These are phyloP conservation scores for Vanrija humicola DNA, from an alignment of 1,284 basidiomycete genomes.

Conservation along the genomic window DNA sequence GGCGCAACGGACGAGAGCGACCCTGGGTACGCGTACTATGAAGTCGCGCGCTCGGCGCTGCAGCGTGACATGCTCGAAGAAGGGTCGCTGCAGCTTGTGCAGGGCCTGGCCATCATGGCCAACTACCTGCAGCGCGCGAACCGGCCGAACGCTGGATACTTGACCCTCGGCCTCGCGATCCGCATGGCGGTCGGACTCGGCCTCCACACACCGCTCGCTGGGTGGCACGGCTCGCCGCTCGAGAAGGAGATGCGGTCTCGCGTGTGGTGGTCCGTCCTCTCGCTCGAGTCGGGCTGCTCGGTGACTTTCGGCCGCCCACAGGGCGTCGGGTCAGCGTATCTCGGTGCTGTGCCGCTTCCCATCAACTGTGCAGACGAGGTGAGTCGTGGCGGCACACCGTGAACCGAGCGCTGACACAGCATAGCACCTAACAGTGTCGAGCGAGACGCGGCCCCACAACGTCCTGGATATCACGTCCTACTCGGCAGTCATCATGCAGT, in stretches of 20 bases:
- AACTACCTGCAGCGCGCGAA: conserved; percentile 27
- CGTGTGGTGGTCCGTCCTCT: conserved; percentile 24
- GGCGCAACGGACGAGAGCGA: conserved; percentile 1
- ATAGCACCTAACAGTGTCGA: conserved; percentile 14
- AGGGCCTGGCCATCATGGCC: conserved; percentile 30
- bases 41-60: conserved; percentile 15
- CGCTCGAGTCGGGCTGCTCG: conserved; percentile 24
- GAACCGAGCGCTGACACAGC: too few relatives aligned
- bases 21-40: conserved; percentile 19
- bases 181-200: conserved; percentile 23
- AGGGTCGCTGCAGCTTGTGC: conserved; percentile 23
- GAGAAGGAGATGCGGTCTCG: conserved; percentile 19
- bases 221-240: conserved; percentile 1
- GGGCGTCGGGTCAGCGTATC: conserved; percentile 9
- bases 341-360: conserved; percentile 7
- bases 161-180: conserved; percentile 21
- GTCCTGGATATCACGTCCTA: conserved; percentile 13
- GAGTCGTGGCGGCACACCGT: too few relatives aligned
- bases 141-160: conserved; percentile 25
- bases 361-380: conserved; percentile 23
- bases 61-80: conserved; percentile 20
- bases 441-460: conserved; percentile 6
- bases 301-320: conserved; percentile 25
- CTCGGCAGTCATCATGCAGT: conserved; percentile 21
- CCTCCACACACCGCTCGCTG: conserved; percentile 12